Percentiles rank a stretch among this genome's conserved stretches.
Conservation (phyloP, 768 basidiomycete species). For the Rhodosporidiobolus sp. region DNA sequence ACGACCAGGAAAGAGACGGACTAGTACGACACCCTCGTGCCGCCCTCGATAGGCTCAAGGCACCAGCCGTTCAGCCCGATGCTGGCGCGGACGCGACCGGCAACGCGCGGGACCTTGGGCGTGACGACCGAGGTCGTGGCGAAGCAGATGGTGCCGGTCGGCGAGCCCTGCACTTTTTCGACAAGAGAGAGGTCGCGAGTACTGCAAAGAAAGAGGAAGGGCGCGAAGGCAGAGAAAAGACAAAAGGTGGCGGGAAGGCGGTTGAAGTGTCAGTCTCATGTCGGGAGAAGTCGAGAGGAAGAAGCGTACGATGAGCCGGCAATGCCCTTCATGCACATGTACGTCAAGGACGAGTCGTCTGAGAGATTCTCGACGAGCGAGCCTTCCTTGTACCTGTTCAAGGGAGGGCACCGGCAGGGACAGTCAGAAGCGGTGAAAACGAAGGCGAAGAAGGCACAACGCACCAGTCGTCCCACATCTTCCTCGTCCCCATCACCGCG, state of each 20-base stretch:
- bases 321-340: conserved; percentile 39
- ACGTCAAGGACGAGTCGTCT: conserved; percentile 38
- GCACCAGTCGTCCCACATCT: conserved; percentile 42
- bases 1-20: not conserved
- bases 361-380: conserved; percentile 40
- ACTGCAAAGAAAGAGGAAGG: not conserved
- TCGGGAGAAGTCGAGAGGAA: too few relatives aligned
- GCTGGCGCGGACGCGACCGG: conserved; percentile 37
- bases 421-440: not conserved
- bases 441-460: not conserved
- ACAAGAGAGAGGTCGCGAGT: conserved; percentile 41
- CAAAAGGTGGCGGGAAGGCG: not conserved
- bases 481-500: conserved; percentile 34
- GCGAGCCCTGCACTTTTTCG: conserved; percentile 32
- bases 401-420: not conserved
- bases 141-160: conserved; percentile 39
- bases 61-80: conserved; percentile 41
- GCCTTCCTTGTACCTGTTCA: conserved; percentile 40
- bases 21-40: conserved; percentile 31
- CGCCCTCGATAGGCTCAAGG: conserved; percentile 26
- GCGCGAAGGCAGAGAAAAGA: not conserved
- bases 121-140: conserved; percentile 40
- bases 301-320: conserved; percentile 26
- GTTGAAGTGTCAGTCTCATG: too few relatives aligned
- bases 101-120: conserved; percentile 39